Evolutionary conservation across 306 rosid species (phyloP).

Genomic region (Carpinus viminea): DNA sequence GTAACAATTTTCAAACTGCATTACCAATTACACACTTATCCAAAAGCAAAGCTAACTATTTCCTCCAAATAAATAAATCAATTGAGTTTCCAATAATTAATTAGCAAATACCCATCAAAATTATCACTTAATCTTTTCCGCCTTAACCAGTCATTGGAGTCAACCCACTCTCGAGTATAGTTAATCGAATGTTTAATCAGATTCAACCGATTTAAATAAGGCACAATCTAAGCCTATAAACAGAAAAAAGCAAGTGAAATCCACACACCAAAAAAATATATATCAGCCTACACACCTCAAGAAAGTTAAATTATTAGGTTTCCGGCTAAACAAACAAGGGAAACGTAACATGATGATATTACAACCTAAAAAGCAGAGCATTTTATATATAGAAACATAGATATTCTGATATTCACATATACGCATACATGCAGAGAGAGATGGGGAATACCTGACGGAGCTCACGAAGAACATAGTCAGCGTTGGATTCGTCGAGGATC

Average conservation of each 20-base stretch:
- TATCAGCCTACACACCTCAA: background rate
- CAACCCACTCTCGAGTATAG: background rate
- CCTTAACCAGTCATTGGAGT: background rate
- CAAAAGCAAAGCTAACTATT: background rate
- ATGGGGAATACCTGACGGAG: conserved; percentile 60
- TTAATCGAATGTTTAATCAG: background rate
- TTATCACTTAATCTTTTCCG: background rate
- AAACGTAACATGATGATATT: background rate
- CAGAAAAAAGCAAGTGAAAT: background rate
- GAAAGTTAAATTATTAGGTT: background rate
- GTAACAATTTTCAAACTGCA: too few relatives aligned
- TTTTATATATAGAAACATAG: background rate
- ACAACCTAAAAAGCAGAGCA: background rate
- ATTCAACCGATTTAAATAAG: background rate
- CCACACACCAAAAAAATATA: too few relatives aligned
- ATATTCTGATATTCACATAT: background rate
- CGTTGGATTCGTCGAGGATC: conserved; percentile 67
- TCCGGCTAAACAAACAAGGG: background rate
- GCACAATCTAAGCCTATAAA: background rate
- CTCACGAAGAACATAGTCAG: conserved; percentile 69
- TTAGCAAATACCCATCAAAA: background rate
- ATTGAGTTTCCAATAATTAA: background rate
- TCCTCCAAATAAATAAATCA: background rate
- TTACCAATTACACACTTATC: background rate
- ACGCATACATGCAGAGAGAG: background rate